Base-by-base conservation (phyloP, 2,329 filamentous ascomycete genomes). In the Botrytis byssoidea region DNA sequence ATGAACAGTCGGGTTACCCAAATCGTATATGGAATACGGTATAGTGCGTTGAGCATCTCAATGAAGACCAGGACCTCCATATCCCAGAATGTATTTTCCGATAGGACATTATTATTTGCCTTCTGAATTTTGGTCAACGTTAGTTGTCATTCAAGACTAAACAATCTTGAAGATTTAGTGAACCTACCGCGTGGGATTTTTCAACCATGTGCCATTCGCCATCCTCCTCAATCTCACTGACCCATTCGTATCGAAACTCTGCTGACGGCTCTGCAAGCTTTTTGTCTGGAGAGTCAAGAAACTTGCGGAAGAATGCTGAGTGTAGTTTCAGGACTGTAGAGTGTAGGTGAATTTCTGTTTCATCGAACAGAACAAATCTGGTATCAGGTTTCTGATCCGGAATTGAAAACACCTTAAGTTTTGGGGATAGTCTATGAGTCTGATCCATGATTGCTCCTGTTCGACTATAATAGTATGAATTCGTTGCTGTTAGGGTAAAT, bases 191-290 rank as follows among this genome's bases (percentile, higher is more conserved):
- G 18, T 64, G 35, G 37, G 9, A 64, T n/a, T 46, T 48, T 7
- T 71, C 69, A 42, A 74, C 74, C 40, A 77, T 25, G 16, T 68
- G 74, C 76, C 76, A 76, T 40, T 37, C 57, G 5, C 74, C 73
- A 61, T 77, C 74, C 16, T 67, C 37, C 29, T 77, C 75, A 55
- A 74, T 60, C 5, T 74, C 73, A 4, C 74, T 74, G 18, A 75
- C 69, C 69, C 74, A 77, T 12, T 77, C 75, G 44, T 77, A 77
- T 35, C 59, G 63, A 40, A 70, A 70, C 29, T 25, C 16, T 35
- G 40, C 68, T 18, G 42, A 35, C 1, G 40, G 10, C 3, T 25
- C 42, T 18, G 37, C 65, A 29, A 35, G 18, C 9, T 55, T 8
- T 37, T 61, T 46, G 42, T 61, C 68, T 25, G 68, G 55, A 20